phyloP scores from a whole-genome alignment of 2,329 filamentous ascomycete species.

The Coniochaeta ligniaria region DNA sequence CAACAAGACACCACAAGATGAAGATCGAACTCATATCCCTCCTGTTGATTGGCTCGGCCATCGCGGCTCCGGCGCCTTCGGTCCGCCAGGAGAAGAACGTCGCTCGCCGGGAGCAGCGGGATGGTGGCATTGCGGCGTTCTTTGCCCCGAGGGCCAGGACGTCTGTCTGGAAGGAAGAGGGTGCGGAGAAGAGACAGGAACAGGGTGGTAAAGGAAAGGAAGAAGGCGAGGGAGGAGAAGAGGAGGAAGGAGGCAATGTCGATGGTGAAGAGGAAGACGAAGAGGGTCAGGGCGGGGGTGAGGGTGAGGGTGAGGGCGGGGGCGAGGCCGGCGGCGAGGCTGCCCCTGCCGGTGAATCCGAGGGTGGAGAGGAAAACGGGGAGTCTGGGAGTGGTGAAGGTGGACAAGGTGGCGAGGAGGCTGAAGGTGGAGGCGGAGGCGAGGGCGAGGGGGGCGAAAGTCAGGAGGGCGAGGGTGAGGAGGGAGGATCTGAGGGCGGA shows the following conservation, averaged over 20 bases:
- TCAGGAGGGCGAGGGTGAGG: background rate
- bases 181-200: background rate
- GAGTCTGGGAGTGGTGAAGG: background rate
- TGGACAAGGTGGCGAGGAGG: background rate
- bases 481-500: background rate
- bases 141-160: background rate
- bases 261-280: background rate
- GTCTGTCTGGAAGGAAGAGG: background rate
- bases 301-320: background rate
- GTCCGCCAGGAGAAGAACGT: background rate
- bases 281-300: background rate
- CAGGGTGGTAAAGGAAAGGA: background rate
- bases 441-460: too few relatives aligned
- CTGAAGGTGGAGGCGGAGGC: too few relatives aligned
- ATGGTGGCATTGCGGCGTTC: background rate
- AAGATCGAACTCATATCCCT: conserved; percentile 5
- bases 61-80: background rate
- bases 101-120: background rate
- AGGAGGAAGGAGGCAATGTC: background rate
- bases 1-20: conserved; percentile 1
- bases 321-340: background rate
- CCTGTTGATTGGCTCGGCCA: conserved; percentile 4
- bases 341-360: background rate
- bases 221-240: background rate
- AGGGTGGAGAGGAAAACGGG: background rate